Percentiles rank a stretch among this genome's conserved stretches.
Conservation (phyloP, 176 grass and related monocot genomes). For the Musa troglodytarum region DNA sequence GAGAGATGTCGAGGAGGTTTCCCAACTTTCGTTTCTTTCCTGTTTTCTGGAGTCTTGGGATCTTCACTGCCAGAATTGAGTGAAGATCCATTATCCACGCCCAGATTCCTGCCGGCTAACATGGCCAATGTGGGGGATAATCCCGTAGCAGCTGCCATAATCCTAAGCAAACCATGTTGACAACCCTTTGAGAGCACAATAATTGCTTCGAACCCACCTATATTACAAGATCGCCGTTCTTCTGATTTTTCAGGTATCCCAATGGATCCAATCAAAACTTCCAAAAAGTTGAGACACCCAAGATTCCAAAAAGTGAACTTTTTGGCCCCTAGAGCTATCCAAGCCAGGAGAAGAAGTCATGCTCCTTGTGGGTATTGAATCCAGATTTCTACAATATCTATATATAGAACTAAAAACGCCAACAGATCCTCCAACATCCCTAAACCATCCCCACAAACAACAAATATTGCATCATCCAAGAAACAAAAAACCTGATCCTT, state of each 20-base stretch:
- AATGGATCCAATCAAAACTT: background rate
- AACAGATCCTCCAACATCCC: background rate
- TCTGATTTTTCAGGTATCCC: background rate
- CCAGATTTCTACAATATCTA: background rate
- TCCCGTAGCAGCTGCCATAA: background rate
- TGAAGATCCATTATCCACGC: slow-evolving; percentile 1
- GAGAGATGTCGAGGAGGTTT: slow-evolving; percentile 70
- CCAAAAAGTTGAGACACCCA: background rate
- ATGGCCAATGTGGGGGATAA: background rate
- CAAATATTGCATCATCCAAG: background rate
- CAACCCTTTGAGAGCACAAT: background rate
- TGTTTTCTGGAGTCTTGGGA: background rate
- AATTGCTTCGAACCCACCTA: background rate
- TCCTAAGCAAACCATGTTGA: slow-evolving; percentile 1
- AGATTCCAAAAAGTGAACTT: background rate
- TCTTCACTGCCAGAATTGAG: slow-evolving; percentile 19
- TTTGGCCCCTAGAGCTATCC: background rate
- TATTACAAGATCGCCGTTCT: background rate
- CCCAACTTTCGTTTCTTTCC: slow-evolving; percentile 21
- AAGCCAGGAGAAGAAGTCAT: background rate
- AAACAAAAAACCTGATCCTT: background rate
- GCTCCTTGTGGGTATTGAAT: background rate
- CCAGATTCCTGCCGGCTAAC: background rate
- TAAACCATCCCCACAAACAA: background rate
- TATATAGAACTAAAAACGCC: background rate